phyloP scores from a whole-genome alignment of 495 filamentous ascomycete species.

The Rhizodiscina lignyota region DNA sequence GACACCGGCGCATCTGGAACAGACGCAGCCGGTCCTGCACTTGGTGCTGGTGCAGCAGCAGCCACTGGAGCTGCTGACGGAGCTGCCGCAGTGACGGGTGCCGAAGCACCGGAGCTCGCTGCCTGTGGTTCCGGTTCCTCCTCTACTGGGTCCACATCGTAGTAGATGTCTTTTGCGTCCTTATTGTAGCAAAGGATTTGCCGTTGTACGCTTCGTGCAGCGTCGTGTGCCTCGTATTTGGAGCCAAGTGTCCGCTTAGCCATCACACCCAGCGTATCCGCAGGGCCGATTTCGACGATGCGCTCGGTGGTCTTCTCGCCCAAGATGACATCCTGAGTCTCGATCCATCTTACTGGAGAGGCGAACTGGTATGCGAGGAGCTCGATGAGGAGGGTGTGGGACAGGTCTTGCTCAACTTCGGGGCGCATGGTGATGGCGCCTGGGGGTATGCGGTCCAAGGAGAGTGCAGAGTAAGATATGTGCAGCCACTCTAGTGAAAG shows the following conservation, averaged over 20 bases:
- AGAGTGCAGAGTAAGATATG: no score
- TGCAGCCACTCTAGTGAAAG: no score
- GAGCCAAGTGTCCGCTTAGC: conserved; percentile 87
- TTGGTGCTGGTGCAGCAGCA: conserved; percentile 42
- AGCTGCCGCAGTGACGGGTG: conserved; percentile 35
- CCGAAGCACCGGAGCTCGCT: conserved; percentile 28
- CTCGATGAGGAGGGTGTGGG: conserved; percentile 94
- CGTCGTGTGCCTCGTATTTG: conserved; percentile 98
- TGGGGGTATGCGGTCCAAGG: no score
- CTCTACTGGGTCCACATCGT: conserved; percentile 89
- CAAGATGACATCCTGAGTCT: conserved; percentile 98
- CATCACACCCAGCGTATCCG: conserved; percentile 97
- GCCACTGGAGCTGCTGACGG: conserved; percentile 38
- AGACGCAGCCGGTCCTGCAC: conserved; percentile 74
- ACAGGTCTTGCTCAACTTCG: conserved; percentile 95
- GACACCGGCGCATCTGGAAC: conserved; percentile 75
- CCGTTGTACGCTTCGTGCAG: conserved; percentile 82
- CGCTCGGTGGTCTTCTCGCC: conserved; percentile 89
- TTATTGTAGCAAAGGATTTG: conserved; percentile 99
- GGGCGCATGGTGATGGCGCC: conserved; percentile 67
- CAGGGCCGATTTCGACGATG: conserved; percentile 93
- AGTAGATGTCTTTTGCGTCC: conserved; percentile 98
- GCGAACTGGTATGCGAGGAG: conserved; percentile 98
- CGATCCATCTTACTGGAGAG: conserved; percentile 96
- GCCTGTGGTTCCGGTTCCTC: conserved; percentile 70